Conservation (phyloP, 73 alveolate species). For the Paramecium sonneborni region DNA sequence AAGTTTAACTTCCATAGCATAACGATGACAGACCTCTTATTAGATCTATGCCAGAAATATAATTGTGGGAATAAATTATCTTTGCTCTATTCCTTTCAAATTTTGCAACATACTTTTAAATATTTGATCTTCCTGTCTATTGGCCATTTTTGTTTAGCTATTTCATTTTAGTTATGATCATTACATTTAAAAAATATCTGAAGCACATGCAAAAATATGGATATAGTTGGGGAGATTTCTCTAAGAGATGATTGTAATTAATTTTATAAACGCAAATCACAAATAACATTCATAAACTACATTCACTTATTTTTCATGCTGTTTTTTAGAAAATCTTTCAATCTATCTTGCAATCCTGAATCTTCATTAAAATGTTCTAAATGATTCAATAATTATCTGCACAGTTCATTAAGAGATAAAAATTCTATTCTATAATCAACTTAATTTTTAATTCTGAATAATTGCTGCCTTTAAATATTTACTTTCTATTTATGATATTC, state of each 20-base stretch:
- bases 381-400: background rate
- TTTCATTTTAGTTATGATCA: background rate
- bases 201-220: conserved; percentile 49
- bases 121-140: conserved; percentile 52
- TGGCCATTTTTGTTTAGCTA: conserved; percentile 44
- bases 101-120: background rate
- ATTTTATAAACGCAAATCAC: background rate
- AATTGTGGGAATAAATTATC: background rate
- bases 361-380: background rate
- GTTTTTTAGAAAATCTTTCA: background rate
- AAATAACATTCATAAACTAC: background rate
- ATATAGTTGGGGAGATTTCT: conserved; percentile 40
- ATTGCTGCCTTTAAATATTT: background rate
- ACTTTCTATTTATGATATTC: background rate
- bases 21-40: conserved; percentile 39
- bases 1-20: conserved; percentile 40
- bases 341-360: background rate
- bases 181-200: conserved; percentile 32
- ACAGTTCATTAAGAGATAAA: background rate
- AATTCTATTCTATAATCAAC: background rate
- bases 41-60: conserved; percentile 47
- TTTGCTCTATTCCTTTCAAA: background rate
- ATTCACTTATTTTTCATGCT: background rate
- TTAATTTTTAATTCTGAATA: background rate
- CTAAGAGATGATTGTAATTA: conserved; percentile 31